Base-by-base conservation (phyloP, 805 yeast species). In the Crinitomyces ghanaensis region DNA sequence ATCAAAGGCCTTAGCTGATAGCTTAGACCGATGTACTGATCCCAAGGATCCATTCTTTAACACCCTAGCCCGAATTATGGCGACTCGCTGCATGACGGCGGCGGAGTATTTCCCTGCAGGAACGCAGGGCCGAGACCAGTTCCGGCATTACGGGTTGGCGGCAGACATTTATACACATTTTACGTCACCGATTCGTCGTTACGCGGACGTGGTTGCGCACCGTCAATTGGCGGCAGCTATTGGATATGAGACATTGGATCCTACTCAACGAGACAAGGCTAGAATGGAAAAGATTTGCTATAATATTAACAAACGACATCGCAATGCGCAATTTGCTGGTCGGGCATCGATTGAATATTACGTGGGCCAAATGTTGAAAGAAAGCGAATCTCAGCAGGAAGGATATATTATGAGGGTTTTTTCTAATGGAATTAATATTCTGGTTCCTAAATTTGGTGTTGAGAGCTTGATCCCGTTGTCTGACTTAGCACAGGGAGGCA, bases 281-380 rank as follows among this genome's bases (percentile, higher is more conserved):
- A 84, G 83, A 62, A 82, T 91, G 86, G 96, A 88, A 43, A 55
- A 74, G 42, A 75, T 91, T 38, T 85, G 86, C 48, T 74, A 74
- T 45, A 91, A 91, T 53, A 86, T 91, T 52, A 91, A 91, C 63
- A 76, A 70, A 46, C 77, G 95, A 46, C 99, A 91, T 56, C 74
- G 98, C 59, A 91, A 91, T 54, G 98, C 98, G 0, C 99, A 91
- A 60, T 82, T 88, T 65, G 99, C 99, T 2, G 99, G 98, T 24
- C 72, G 99, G 53, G 96, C 98, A 14, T 81, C 94, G 53, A 83
- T 91, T 40, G 98, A 91, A 56, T 91, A 91, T 60, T 91, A 83
- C 51, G 98, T 91, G 31, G 99, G 99, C 6, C 97, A 91, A 62
- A 95, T 88, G 26, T 80, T 91, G 81, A 81, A 83, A 54, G 77